Conservation (phyloP, 2,329 filamentous ascomycete species). For the Aspergillus proliferans region DNA sequence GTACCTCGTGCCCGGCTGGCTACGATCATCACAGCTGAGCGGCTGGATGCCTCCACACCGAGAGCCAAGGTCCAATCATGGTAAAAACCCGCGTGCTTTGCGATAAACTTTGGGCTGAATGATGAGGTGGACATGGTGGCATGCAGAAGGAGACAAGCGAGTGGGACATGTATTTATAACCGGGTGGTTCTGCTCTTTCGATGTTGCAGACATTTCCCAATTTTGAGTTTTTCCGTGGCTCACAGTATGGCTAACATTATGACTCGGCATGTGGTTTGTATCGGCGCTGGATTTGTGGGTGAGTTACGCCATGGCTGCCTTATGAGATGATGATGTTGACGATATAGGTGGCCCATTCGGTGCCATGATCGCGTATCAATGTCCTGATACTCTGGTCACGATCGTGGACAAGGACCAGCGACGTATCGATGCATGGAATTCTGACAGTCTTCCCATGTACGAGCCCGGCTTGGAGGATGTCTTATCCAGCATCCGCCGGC, state of each 20-base stretch:
- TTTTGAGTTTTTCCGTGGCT: background rate
- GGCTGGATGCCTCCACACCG: too few species aligned
- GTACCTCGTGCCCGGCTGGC: too few species aligned
- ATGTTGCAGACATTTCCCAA: too few species aligned
- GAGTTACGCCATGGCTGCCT: background rate
- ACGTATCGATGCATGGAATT: background rate
- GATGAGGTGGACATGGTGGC: too few species aligned
- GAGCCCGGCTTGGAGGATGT: background rate
- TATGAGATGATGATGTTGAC: background rate
- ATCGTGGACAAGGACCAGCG: background rate
- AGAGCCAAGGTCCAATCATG: too few species aligned
- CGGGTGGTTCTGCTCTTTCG: too few species aligned
- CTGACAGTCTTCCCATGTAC: background rate
- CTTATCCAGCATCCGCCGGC: background rate
- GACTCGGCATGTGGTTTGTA: background rate
- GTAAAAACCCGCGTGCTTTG: too few species aligned
- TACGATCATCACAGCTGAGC: too few species aligned
- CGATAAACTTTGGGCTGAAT: too few species aligned
- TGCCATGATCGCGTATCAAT: background rate
- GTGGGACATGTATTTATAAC: too few species aligned
- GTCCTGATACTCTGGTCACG: background rate
- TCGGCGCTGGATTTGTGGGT: background rate
- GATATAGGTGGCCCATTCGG: background rate
- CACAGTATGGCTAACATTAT: background rate
- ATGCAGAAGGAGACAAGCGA: too few species aligned